phyloP scores from a whole-genome alignment of 2,329 filamentous ascomycete species.

The Trichoderma cornu-damae region DNA sequence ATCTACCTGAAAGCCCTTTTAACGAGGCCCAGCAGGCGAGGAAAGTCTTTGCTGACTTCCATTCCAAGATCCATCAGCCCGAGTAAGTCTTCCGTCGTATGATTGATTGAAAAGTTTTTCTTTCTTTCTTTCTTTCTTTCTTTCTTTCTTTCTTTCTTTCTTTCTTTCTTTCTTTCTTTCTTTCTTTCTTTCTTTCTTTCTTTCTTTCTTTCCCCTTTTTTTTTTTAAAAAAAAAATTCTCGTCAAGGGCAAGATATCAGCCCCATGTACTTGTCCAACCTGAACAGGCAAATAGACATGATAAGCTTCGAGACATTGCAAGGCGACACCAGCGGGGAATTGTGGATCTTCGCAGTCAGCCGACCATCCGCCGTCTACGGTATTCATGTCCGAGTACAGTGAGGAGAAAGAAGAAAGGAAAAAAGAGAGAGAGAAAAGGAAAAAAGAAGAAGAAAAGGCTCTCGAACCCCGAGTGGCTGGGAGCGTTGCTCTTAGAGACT shows the following conservation, averaged over 20 bases:
- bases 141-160: too few species aligned
- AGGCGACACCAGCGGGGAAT: constrained; percentile 12
- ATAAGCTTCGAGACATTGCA: constrained; percentile 1
- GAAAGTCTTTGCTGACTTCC: background rate
- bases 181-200: too few species aligned
- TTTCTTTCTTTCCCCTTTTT: too few species aligned
- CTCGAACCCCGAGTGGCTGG: background rate
- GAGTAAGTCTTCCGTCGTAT: background rate
- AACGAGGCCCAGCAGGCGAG: background rate
- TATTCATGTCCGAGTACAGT: background rate
- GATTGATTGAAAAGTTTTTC: background rate
- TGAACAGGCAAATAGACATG: background rate
- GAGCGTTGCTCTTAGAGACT: background rate
- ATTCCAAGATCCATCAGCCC: background rate
- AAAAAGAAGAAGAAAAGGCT: background rate
- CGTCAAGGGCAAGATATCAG: background rate
- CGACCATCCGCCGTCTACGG: background rate
- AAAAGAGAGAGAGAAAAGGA: too few species aligned
- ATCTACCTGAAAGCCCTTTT: background rate
- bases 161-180: too few species aligned
- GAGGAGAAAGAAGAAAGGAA: too few species aligned
- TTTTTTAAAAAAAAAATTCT: background rate
- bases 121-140: background rate
- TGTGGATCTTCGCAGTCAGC: constrained; percentile 13
- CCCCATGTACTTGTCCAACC: background rate